Evolutionary conservation across 1,284 basidiomycete genomes (phyloP).

Genomic region (Irpex lacteus): DNA sequence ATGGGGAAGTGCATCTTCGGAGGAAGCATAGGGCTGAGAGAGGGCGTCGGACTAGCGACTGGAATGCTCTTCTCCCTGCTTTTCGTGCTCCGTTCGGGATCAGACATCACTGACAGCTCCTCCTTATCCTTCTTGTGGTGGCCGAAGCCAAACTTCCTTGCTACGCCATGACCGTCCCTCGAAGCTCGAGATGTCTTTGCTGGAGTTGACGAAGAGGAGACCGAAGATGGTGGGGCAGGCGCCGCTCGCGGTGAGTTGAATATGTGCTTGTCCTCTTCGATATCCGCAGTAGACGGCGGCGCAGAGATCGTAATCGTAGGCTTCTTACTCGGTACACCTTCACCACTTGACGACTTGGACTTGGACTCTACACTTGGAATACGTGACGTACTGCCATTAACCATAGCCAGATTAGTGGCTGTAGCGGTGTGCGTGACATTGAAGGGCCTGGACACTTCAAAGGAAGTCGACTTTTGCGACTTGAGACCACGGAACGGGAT

Average conservation of each 20-base stretch:
- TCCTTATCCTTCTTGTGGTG: conserved; percentile 10
- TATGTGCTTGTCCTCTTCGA: conserved; percentile 14
- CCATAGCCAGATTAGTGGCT: conserved; percentile 12
- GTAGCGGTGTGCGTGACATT: conserved; percentile 13
- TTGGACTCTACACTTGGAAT: conserved; percentile 17
- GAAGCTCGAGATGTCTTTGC: not conserved
- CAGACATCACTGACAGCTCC: not conserved
- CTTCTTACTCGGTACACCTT: not conserved
- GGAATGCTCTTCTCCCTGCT: not conserved
- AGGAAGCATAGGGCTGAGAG: conserved; percentile 12
- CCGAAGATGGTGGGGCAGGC: conserved; percentile 15
- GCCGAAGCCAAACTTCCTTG: conserved; percentile 13
- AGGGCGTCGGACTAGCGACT: conserved; percentile 7
- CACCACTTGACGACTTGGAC: not conserved
- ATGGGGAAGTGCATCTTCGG: conserved; percentile 15
- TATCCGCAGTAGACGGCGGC: conserved; percentile 17
- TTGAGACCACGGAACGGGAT: conserved; percentile 28
- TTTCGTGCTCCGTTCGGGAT: conserved; percentile 5
- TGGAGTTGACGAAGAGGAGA: not conserved
- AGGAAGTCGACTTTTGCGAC: conserved; percentile 26
- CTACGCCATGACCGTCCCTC: not conserved
- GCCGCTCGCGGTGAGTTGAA: conserved; percentile 22
- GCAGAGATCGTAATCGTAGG: conserved; percentile 50
- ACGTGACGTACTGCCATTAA: conserved; percentile 2
- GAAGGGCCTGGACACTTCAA: conserved; percentile 22